These are phyloP conservation scores for Sideroxylon spinosum DNA, from an alignment of 179 eudicot species.

Conservation along the genomic window DNA sequence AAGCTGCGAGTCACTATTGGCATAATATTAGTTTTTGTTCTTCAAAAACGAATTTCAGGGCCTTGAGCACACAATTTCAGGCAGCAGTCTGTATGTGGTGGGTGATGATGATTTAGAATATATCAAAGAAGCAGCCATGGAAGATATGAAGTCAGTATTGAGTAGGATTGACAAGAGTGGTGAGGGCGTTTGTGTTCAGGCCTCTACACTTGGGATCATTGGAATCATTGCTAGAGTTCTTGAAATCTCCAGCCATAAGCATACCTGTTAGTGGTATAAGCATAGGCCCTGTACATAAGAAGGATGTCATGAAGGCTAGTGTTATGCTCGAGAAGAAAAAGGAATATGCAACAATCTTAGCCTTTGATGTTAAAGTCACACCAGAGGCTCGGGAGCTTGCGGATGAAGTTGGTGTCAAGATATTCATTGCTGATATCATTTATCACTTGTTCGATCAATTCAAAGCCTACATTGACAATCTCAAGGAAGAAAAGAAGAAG, in stretches of 20 bases:
- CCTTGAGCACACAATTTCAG: slow-evolving; percentile 95
- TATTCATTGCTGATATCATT: slow-evolving; percentile 83
- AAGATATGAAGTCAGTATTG: slow-evolving; percentile 81
- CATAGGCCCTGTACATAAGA: slow-evolving; percentile 92
- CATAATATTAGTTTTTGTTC: too few relatives aligned
- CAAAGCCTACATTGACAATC: slow-evolving; percentile 85
- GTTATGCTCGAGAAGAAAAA: slow-evolving; percentile 98
- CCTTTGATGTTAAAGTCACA: slow-evolving; percentile 94
- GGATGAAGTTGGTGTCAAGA: slow-evolving; percentile 77
- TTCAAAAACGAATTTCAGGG: slow-evolving; percentile 36
- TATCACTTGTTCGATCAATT: slow-evolving; percentile 91
- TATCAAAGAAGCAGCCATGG: slow-evolving; percentile 64
- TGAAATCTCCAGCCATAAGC: slow-evolving; percentile 76
- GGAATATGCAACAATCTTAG: slow-evolving; percentile 86
- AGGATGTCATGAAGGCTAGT: slow-evolving; percentile 95
- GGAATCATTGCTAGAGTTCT: slow-evolving; percentile 79
- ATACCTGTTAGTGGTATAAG: slow-evolving; percentile 94
- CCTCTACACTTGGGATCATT: slow-evolving; percentile 93
- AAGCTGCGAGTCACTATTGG: too few relatives aligned
- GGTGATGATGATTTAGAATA: slow-evolving; percentile 78
- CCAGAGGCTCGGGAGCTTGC: slow-evolving; percentile 91
- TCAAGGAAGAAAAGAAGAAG: slow-evolving; percentile 91
- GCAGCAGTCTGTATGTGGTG: slow-evolving; percentile 76
- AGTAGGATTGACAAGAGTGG: slow-evolving; percentile 85
- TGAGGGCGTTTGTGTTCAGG: slow-evolving; percentile 93